Evolutionary conservation across 257 asterid genomes (phyloP), one percentile per base, ranked within the genome.

Genomic region (Anisodus acutangulus): DNA sequence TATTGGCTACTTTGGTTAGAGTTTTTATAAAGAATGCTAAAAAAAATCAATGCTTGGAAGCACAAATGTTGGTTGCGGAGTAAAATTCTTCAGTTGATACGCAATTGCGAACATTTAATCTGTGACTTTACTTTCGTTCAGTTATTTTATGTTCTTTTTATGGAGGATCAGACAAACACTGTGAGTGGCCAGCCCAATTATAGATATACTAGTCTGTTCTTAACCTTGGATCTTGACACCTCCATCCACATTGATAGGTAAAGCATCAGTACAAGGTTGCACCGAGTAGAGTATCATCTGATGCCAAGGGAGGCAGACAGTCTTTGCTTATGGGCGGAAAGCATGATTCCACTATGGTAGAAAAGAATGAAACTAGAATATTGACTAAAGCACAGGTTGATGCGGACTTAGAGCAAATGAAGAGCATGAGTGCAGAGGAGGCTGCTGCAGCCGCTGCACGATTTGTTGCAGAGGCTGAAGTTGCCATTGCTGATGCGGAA

Each of bases 211-310:
- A 53, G 26, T 53, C 49, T 78, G 63, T 53, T 78, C 60, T 3
- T 31, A 51, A 31, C 62, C 31, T 66, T 78, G 26, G 82, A 53
- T 78, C 64, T 78, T 78, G 49, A 78, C 45, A 31, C 66, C 66
- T 53, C 82, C 82, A 53, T 78, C 66, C 64, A 15, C 66, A 53
- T 89, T 82, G 79, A 78, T 92, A 97, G 99, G 97, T 93, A 90
- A 94, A 93, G 90, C 90, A 90, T 88, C 95, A 88, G 83, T 95
- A 93, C 91, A 91, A 94, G 86, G 89, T 97, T 47, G 93, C 97
- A 35, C 97, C 98, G 62, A 90, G 84, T 87, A 84, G 93, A 19
- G 51, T 90, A 84, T 83, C 92, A 78, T 53, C 63, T 53, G 79
- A 78, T 83, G 58, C 81, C 67, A 81, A 83, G 82, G 88, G 85